phyloP scores from a whole-genome alignment of 1,139 yeast species.

The Lipomyces yarrowii region DNA sequence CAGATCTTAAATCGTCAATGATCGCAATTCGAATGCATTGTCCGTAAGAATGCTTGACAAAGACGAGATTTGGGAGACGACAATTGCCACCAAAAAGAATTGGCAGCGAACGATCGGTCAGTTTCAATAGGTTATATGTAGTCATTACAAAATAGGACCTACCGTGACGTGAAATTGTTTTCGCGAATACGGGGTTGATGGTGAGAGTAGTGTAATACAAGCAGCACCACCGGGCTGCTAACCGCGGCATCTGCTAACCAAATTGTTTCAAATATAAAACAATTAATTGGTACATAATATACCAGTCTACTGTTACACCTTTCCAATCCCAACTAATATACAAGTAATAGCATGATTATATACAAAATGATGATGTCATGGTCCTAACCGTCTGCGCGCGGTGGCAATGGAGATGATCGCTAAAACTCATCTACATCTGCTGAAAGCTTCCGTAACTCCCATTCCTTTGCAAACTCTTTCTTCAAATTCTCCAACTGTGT shows the following conservation, averaged over 20 bases:
- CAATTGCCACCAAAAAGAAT: neutral
- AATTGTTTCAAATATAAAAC: neutral
- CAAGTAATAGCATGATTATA: neutral
- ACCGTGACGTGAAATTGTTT: no score
- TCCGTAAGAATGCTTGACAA: neutral
- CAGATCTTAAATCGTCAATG: neutral
- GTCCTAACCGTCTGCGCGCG: neutral
- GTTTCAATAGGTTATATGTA: no score
- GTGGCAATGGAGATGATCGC: neutral
- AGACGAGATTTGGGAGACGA: neutral
- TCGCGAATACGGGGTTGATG: no score
- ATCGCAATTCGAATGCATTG: neutral
- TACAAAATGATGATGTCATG: neutral
- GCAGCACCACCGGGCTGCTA: no score
- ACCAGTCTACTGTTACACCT: neutral
- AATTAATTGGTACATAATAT: neutral
- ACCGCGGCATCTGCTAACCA: no score
- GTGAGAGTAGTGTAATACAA: no score
- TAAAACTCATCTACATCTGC: conserved; percentile 1
- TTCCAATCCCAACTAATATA: neutral
- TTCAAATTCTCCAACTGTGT: conserved; percentile 74
- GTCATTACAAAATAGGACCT: no score
- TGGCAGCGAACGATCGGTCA: no score
- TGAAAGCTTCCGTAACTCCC: conserved; percentile 66
- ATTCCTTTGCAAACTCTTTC: conserved; percentile 82